Evolutionary conservation across 2,329 filamentous ascomycete species (phyloP), one percentile per base, ranked within the genome.

Genomic region (Cytospora chrysosperma): DNA sequence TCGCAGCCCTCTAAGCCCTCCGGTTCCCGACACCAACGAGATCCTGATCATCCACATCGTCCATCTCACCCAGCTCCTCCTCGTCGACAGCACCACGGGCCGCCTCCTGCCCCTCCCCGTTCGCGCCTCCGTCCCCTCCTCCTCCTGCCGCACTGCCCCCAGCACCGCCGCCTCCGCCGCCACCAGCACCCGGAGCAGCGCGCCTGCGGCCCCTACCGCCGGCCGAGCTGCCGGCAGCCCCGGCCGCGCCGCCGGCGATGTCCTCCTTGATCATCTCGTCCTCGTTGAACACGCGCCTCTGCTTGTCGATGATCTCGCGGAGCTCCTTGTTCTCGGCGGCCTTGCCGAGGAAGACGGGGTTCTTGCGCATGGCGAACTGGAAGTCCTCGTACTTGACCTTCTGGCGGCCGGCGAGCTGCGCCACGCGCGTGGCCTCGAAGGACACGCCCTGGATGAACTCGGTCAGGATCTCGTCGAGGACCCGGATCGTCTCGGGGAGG

Each of bases 331-430:
- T 86, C 78, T 97, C 93, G 74, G 92, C 88, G 61, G 98, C 93
- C 71, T 94, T 88, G 56, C 95, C 95, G 51, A 98, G 81, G 74
- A 96, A 96, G 64, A 85, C 82, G 10, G 91, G 88, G 72, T 98
- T 96, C 68, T 90, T 87, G 34, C 95, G 86, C 69, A 98, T 86
- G 47, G 93, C 92, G 77, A 96, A 99, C 72, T 96, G 93, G 79
- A 99, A 97, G 77, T 99, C 95, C 72, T 97, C 94, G 72, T 96
- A 91, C 76, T 99, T 99, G 78, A 99, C 93, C 79, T 99, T 99
- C 72, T 96, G 92, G 2, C 95, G 90, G 0, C 93, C 90, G 2
- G 91, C 88, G 76, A 96, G 92, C 75, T 91, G 88, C 0, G 95
- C 95, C 59, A 89, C 88, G 52, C 91, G 87, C 5, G 93, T 92